Evolutionary conservation across 1,139 yeast species (phyloP).

Genomic region (Casaregolazyma lundiana): DNA sequence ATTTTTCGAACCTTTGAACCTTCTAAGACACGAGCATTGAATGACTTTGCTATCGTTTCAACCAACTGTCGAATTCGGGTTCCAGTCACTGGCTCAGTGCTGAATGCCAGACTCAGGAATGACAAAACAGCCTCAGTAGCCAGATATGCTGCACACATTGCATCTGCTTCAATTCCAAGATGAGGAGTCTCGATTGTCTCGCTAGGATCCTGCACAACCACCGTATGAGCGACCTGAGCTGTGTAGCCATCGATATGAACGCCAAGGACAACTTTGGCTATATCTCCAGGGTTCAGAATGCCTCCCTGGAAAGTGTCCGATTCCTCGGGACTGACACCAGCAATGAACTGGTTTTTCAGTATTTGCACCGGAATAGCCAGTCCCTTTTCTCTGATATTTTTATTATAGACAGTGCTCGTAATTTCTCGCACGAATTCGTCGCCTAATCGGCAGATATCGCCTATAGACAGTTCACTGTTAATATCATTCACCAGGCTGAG

Average conservation of each 20-base stretch:
- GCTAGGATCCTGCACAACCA: constrained; percentile 62
- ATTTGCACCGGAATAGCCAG: constrained; percentile 87
- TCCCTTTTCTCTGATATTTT: constrained; percentile 52
- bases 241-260: constrained; percentile 95
- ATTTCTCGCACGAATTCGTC: constrained; percentile 57
- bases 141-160: constrained; percentile 79
- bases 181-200: constrained; percentile 43
- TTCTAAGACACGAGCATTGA: constrained; percentile 81
- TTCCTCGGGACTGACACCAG: constrained; percentile 83
- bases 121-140: constrained; percentile 81
- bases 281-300: constrained; percentile 63
- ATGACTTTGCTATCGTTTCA: constrained; percentile 73
- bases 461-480: constrained; percentile 42
- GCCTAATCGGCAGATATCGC: constrained; percentile 76
- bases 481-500: constrained; percentile 57
- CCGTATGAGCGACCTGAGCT: constrained; percentile 76
- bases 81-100: constrained; percentile 51
- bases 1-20: constrained; percentile 89
- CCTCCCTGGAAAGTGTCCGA: constrained; percentile 53
- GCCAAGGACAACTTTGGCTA: constrained; percentile 78
- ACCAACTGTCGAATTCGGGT: constrained; percentile 65
- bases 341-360: constrained; percentile 72
- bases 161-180: constrained; percentile 82
- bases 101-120: constrained; percentile 63
- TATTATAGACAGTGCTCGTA: constrained; percentile 26